Base-by-base conservation (phyloP, 805 yeast species). In the Spathaspora gorwiae region DNA sequence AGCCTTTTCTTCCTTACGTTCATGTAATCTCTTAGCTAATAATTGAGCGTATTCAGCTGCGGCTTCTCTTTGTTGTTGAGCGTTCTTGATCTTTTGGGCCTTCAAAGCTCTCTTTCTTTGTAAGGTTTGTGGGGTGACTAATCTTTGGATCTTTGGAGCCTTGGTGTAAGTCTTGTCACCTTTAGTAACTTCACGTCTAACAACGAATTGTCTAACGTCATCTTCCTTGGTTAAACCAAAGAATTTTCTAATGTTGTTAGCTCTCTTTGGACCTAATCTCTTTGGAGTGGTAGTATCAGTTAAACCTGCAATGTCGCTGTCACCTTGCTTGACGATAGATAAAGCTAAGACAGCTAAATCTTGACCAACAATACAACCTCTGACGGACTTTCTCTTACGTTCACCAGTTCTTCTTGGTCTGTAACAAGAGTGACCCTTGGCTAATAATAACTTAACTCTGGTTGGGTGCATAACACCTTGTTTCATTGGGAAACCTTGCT, bases 401-500 rank as follows among this genome's bases (percentile, higher is more conserved):
- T 94, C 99, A 85, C 99, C 99, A 60, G 76, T 70, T 81, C 98
- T 89, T 84, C 99, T 94, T 76, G 96, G 95, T 84, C 99, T 92
- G 95, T 94, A 94, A 83, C 98, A 92, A 65, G 97, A 88, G 81
- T 80, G 85, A 69, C 92, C 96, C 79, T 89, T 84, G 63, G 96
- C 75, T 72, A 94, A 81, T 72, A 94, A 83, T 67, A 94, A 84
- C 75, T 87, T 90, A 66, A 94, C 98, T 85, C 99, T 95, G 84
- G 95, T 90, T 79, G 99, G 98, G 82, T 89, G 94, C 84, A 94
- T 80, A 60, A 94, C 99, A 86, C 99, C 99, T 80, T 95, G 99
- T 80, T 90, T 94, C 99, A 95, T 94, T 80, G 99, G 98, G 97
- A 94, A 94, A 81, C 99, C 99, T 83, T 94, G 99, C 81, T 94